A percentile compares a stretch with the other conserved stretches of the same genome.
These are phyloP conservation scores for Panaeolus cyanescens DNA, from an alignment of 768 basidiomycete genomes.

Conservation along the genomic window DNA sequence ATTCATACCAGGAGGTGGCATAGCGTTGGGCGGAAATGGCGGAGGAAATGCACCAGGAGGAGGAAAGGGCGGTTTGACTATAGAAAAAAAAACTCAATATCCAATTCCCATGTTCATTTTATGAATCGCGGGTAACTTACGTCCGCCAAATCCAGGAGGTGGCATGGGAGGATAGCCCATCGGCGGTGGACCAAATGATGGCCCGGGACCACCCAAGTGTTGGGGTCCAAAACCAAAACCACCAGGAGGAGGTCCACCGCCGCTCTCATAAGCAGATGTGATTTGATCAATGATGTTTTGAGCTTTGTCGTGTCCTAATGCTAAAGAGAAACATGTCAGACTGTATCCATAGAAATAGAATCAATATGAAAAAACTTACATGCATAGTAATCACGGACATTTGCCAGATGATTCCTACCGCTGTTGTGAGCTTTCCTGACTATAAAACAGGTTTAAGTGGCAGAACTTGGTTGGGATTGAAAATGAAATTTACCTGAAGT, in stretches of 20 bases:
- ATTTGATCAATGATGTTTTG: constrained; percentile 99
- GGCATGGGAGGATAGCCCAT: constrained; percentile 54
- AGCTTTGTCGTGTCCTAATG: constrained; percentile 93
- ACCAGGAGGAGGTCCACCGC: constrained; percentile 83
- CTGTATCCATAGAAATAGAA: constrained; percentile 6
- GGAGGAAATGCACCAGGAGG: constrained; percentile 67
- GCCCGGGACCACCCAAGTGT: constrained; percentile 64
- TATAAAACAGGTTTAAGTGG: constrained; percentile 31
- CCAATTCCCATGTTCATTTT: not conserved
- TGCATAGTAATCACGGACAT: constrained; percentile 97
- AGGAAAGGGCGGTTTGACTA: constrained; percentile 73
- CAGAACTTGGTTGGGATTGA: not conserved
- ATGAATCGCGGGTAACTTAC: constrained; percentile 29
- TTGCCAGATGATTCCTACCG: constrained; percentile 94
- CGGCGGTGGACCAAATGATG: constrained; percentile 47
- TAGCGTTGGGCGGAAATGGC: constrained; percentile 72
- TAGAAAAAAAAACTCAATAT: constrained; percentile 12
- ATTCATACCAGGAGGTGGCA: constrained; percentile 44
- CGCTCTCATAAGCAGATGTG: constrained; percentile 87
- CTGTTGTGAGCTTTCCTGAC: constrained; percentile 99
- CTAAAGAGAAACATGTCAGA: constrained; percentile 34
- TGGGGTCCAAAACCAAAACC: constrained; percentile 88
- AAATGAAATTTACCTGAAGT: constrained; percentile 66
- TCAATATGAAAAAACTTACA: constrained; percentile 49
- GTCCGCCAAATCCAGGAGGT: constrained; percentile 55